Base-by-base conservation (phyloP, 371 early-diverging fungal species). In the Mortierella sp. region DNA sequence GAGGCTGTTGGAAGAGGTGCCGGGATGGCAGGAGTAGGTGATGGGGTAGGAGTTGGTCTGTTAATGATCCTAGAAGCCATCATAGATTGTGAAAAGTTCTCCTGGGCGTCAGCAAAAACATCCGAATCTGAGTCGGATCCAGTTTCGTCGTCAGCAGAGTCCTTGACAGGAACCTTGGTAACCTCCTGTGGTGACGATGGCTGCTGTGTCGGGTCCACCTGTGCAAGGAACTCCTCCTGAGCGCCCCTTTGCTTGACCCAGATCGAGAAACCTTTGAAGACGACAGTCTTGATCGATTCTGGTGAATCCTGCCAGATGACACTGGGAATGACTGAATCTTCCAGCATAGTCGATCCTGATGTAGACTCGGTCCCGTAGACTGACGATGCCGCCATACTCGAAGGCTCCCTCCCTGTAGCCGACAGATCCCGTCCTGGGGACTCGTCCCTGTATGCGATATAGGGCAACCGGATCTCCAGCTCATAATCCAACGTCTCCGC, bases 401-500 rank as follows among this genome's bases (percentile, higher is more conserved):
- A 88, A 22, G 89, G 84, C 45, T 81, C 84, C 64, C 82, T 71
- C 19, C 76, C 50, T 5, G 74, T 8, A 2, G 64, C 45, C 66
- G 81, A 72, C 44, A 85, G 87, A 44, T 78, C 86, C 71, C 89
- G 88, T 45, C 88, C 91, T 4, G 90, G 91, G 14, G 92, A 90
- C 63, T 92, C 92, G 73, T 93, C 94, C 47, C 85, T 85, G 72
- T 91, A 92, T 0, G 89, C 86, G 39, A 92, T 88, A 9, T 71
- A 79, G 0, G 92, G 90, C 45, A 94, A 73, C 40, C 86, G 76
- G 22, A 94, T 74, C 64, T 92, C 93, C 16, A 94, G 41, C 66
- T 79, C 87, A 71, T 92, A 92, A 50, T 90, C 89, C 47, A 71
- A 66, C 34, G 31, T 64, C 24, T 73, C 74, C 4, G 52, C 6